Conservation (phyloP, 495 filamentous ascomycete genomes). For the Penicillium daleae region DNA sequence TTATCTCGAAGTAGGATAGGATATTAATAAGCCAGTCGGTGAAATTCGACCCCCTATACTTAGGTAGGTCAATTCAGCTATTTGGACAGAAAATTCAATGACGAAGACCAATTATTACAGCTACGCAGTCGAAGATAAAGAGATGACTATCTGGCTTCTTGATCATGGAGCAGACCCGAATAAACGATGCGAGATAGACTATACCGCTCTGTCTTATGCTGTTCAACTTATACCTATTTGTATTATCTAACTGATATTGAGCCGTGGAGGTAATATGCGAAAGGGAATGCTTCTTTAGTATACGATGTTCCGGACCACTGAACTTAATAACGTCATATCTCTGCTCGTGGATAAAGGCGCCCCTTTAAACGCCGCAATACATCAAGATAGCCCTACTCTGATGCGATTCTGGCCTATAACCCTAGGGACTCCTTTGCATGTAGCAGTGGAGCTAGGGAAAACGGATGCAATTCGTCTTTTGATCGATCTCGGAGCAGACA, state of each 20-base stretch:
- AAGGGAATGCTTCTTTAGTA: conserved; percentile 28
- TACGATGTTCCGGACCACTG: conserved; percentile 15
- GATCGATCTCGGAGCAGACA: conserved; percentile 2
- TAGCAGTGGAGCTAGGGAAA: conserved; percentile 16
- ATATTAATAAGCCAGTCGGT: conserved; percentile 24
- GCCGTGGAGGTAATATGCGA: conserved; percentile 20
- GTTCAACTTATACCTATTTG: conserved; percentile 13
- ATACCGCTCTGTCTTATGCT: conserved; percentile 26
- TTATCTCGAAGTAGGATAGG: conserved; percentile 19
- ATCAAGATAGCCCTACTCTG: conserved; percentile 18
- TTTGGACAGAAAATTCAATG: not conserved
- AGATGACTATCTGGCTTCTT: conserved; percentile 33
- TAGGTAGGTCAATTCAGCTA: conserved; percentile 15
- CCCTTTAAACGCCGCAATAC: conserved; percentile 21
- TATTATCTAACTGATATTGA: conserved; percentile 20
- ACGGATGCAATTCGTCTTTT: conserved; percentile 8
- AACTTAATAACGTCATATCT: conserved; percentile 14
- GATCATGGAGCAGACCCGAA: conserved; percentile 32
- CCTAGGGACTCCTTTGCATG: conserved; percentile 20
- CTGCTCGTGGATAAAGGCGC: conserved; percentile 23
- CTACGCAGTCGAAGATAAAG: conserved; percentile 22
- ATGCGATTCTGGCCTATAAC: conserved; percentile 16
- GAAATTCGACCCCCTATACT: conserved; percentile 19
- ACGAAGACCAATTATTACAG: conserved; percentile 6
- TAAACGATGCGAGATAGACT: conserved; percentile 19